Conservation (phyloP, 2,329 filamentous ascomycete genomes). For the Apiospora hydei region DNA sequence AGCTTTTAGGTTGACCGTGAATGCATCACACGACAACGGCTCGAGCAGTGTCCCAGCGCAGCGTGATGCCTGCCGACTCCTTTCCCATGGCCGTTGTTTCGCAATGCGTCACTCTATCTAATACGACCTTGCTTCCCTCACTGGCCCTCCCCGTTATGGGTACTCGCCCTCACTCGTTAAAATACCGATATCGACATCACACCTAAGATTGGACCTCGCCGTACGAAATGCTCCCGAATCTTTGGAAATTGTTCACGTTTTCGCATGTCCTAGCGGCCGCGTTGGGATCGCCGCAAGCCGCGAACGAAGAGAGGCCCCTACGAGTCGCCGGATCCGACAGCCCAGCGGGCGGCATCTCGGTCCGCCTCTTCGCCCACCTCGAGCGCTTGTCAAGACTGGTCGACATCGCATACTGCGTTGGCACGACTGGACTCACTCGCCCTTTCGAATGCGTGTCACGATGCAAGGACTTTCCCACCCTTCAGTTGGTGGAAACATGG, state of each 20-base stretch:
- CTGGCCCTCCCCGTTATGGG: background rate
- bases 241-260: background rate
- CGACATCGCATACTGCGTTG: conserved; percentile 94
- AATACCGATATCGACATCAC: conserved; percentile 27
- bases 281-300: conserved; percentile 8
- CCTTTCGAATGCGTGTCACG: conserved; percentile 88
- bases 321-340: background rate
- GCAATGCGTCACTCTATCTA: background rate
- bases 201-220: background rate
- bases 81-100: background rate
- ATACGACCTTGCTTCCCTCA: background rate
- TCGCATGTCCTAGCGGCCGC: conserved; percentile 20
- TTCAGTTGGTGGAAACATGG: conserved; percentile 85
- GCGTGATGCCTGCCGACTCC: background rate
- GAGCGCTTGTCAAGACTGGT: conserved; percentile 91
- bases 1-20: conserved; percentile 13
- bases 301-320: conserved; percentile 11
- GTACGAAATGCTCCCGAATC: conserved; percentile 22
- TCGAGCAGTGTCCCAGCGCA: background rate
- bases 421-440: conserved; percentile 78
- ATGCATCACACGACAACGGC: conserved; percentile 18
- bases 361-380: conserved; percentile 76
- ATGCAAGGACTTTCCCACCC: conserved; percentile 81
- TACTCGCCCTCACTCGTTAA: background rate
- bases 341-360: conserved; percentile 54